phyloP scores from a whole-genome alignment of 306 rosid genomes.

The Cucumis melo region DNA sequence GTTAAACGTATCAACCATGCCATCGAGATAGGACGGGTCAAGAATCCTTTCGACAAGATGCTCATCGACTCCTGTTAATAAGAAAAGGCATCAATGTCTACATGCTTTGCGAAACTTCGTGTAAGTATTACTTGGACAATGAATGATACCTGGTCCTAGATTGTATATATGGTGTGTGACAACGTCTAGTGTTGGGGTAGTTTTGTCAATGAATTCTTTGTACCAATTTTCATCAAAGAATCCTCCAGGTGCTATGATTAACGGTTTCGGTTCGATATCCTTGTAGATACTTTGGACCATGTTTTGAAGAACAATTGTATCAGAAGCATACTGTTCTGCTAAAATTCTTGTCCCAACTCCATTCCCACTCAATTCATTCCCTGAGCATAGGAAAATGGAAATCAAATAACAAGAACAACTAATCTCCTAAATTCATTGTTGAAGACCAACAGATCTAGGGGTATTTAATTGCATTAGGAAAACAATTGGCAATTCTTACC shows the following conservation, averaged over 20 bases:
- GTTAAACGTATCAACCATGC: constrained; percentile 34
- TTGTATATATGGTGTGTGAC: constrained; percentile 78
- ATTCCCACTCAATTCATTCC: constrained; percentile 72
- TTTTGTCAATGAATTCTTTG: constrained; percentile 34
- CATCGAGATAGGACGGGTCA: constrained; percentile 52
- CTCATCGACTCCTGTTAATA: constrained; percentile 47
- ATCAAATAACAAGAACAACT: not conserved
- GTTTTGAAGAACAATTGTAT: constrained; percentile 32
- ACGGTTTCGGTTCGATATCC: constrained; percentile 41
- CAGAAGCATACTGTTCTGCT: constrained; percentile 62
- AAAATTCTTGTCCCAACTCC: constrained; percentile 61
- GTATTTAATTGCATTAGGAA: not conserved
- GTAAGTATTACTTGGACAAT: not conserved
- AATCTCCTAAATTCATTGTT: not conserved
- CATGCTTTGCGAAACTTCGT: not conserved
- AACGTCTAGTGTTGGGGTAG: constrained; percentile 31
- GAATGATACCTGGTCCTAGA: constrained; percentile 65
- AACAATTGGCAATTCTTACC: constrained; percentile 31
- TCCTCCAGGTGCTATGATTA: constrained; percentile 81
- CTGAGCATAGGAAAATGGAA: constrained; percentile 18
- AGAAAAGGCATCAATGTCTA: not conserved
- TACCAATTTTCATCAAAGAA: constrained; percentile 75
- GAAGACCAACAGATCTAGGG: not conserved
- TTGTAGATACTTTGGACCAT: constrained; percentile 36
- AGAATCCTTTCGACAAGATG: constrained; percentile 56